phyloP scores from a whole-genome alignment of 2,329 filamentous ascomycete genomes.

The Penicillium expansum region DNA sequence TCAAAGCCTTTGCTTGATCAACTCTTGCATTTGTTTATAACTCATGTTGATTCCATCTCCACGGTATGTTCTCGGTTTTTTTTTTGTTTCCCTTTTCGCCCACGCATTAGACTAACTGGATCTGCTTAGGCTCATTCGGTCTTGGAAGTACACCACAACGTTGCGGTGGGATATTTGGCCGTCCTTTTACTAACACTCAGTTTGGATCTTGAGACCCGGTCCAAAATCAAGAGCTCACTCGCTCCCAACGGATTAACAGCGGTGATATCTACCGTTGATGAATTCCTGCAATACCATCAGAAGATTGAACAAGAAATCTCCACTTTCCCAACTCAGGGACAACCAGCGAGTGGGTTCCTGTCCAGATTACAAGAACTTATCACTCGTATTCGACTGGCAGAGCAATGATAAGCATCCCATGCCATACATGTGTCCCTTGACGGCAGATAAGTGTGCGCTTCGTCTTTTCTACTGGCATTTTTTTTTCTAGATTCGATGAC shows the following conservation, averaged over 20 bases:
- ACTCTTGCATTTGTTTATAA: slow-evolving; percentile 65
- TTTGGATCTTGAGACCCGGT: slow-evolving; percentile 51
- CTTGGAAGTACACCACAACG: slow-evolving; percentile 72
- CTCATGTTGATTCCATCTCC: slow-evolving; percentile 62
- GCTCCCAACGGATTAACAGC: slow-evolving; percentile 48
- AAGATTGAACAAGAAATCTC: slow-evolving; percentile 53
- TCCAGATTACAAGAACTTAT: slow-evolving; percentile 54
- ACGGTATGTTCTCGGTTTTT: slow-evolving; percentile 56
- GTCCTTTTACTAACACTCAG: slow-evolving; percentile 81
- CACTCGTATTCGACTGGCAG: slow-evolving; percentile 39
- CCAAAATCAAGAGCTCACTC: slow-evolving; percentile 44
- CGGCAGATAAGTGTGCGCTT: not conserved
- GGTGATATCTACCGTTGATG: slow-evolving; percentile 58
- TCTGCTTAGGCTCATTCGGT: slow-evolving; percentile 50
- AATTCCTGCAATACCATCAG: slow-evolving; percentile 61
- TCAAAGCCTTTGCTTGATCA: slow-evolving; percentile 52
- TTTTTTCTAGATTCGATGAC: not conserved
- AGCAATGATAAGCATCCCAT: slow-evolving; percentile 4
- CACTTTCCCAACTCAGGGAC: slow-evolving; percentile 45
- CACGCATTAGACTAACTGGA: slow-evolving; percentile 13
- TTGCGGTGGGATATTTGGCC: slow-evolving; percentile 81
- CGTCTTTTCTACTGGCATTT: not conserved
- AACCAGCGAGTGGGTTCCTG: slow-evolving; percentile 52
- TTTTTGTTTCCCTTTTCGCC: not conserved
- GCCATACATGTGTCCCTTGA: not conserved